Evolutionary conservation across 2,329 filamentous ascomycete species (phyloP), one percentile per base, ranked within the genome.

Genomic region (Sporothrix schenckii): DNA sequence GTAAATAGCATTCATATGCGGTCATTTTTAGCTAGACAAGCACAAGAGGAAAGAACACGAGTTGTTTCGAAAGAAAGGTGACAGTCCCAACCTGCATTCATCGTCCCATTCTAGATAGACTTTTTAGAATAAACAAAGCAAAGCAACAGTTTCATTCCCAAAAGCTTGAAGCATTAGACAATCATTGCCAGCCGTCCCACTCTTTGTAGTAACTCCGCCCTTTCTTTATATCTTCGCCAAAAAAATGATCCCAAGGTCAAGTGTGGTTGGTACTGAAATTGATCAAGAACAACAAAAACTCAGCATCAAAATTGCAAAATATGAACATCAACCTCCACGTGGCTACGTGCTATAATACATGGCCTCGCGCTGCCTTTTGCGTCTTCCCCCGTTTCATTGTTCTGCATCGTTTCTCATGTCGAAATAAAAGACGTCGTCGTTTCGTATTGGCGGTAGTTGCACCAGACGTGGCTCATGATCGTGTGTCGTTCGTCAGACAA

Each of bases 401-500:
- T 52, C 11, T 66, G 63, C 7, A 14, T 66, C 63, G 27, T 66
- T 52, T 66, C 47, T 66, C 24, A 24, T 52, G 24, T 19, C 27
- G 63, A 66, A 24, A 34, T 34, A 34, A 63, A 63, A 44, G 41
- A 19, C 7, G 14, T 21, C 30, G 63, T 39, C 27, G 47, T n/a
- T 39, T 50, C 47, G 44, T 65, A 24, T 19, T 11, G 13, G 21
- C 27, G 41, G 21, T 13, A 19, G 14, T 14, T 9, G 24, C 44
- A 30, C 58, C 34, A 21, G 47, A 50, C 44, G 39, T 50, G 16
- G 47, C 27, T 66, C 63, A 52, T 66, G 63, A 66, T 66, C 63
- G 34, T 50, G 27, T 66, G 63, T 66, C 63, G 63, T 66, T 52
- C 47, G 30, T 66, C 47, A 52, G 52, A 34, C 49, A 30, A 66